These are phyloP conservation scores for Epichloe brachyelytri DNA, from an alignment of 2,329 filamentous ascomycete species.

Conservation along the genomic window DNA sequence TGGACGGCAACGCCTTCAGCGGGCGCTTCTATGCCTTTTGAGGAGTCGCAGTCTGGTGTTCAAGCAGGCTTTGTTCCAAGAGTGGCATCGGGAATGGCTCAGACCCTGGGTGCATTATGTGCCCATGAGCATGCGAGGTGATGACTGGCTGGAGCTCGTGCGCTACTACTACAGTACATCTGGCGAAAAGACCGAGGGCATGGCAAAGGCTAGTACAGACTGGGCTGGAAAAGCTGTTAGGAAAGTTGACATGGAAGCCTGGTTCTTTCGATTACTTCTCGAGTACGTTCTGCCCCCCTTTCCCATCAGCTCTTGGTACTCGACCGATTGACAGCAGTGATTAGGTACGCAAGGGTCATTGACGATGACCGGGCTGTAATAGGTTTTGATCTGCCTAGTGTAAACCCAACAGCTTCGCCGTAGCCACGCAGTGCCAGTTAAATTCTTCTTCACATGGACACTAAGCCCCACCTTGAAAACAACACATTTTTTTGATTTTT, in stretches of 20 bases:
- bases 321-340: background rate
- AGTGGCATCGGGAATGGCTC: slow-evolving; percentile 94
- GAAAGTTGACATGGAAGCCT: slow-evolving; percentile 58
- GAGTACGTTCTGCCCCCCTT: slow-evolving; percentile 36
- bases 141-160: slow-evolving; percentile 77
- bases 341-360: slow-evolving; percentile 50
- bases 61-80: slow-evolving; percentile 82
- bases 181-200: slow-evolving; percentile 46
- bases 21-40: slow-evolving; percentile 91
- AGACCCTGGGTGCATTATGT: slow-evolving; percentile 89
- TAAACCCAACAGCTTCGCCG: background rate
- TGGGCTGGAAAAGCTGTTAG: slow-evolving; percentile 63
- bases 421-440: background rate
- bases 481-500: too few relatives aligned
- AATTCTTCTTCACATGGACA: background rate
- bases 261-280: slow-evolving; percentile 54
- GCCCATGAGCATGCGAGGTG: slow-evolving; percentile 66
- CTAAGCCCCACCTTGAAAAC: background rate
- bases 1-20: slow-evolving; percentile 93
- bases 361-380: slow-evolving; percentile 48
- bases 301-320: background rate
- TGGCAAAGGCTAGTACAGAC: slow-evolving; percentile 52
- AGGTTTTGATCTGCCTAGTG: slow-evolving; percentile 30
- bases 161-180: slow-evolving; percentile 57
- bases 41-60: slow-evolving; percentile 70